Percentiles rank a stretch among this genome's conserved stretches.
Evolutionary conservation across 148 eudicot species (phyloP).

Genomic region (Silene conica): DNA sequence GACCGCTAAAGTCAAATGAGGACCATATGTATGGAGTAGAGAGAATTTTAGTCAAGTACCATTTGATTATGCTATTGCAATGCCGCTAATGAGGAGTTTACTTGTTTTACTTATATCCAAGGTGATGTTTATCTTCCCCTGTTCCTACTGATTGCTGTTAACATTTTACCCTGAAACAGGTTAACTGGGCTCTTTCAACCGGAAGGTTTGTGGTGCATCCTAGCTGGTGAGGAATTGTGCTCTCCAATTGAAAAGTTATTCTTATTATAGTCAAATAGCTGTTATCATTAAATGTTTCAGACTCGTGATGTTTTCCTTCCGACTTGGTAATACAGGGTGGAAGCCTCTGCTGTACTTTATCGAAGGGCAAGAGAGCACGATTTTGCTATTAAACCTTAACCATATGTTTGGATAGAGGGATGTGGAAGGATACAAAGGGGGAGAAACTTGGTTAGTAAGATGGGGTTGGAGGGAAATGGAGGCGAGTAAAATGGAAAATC

Average conservation of each 20-base stretch:
- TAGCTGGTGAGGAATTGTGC: conserved; percentile 66
- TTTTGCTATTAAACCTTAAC: conserved; percentile 73
- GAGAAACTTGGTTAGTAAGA: not conserved
- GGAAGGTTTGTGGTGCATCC: conserved; percentile 94
- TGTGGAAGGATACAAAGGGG: not conserved
- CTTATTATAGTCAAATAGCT: not conserved
- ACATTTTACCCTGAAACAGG: conserved; percentile 39
- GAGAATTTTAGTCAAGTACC: not conserved
- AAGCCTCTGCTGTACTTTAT: conserved; percentile 95
- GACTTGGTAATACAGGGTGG: conserved; percentile 62
- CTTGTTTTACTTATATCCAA: not conserved
- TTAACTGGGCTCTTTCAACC: conserved; percentile 83
- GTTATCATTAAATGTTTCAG: not conserved
- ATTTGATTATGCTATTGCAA: not conserved
- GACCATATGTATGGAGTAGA: not conserved
- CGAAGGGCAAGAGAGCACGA: conserved; percentile 91
- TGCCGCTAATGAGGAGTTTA: not conserved
- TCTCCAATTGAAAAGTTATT: not conserved
- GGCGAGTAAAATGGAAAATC: not conserved
- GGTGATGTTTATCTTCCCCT: not conserved
- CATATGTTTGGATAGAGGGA: not conserved
- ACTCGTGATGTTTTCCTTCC: conserved; percentile 15
- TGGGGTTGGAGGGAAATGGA: not conserved
- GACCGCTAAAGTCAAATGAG: not conserved
- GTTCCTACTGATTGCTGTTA: not conserved